Evolutionary conservation across 768 basidiomycete genomes (phyloP), one percentile per base, ranked within the genome.

Genomic region (Mycena epipterygia): DNA sequence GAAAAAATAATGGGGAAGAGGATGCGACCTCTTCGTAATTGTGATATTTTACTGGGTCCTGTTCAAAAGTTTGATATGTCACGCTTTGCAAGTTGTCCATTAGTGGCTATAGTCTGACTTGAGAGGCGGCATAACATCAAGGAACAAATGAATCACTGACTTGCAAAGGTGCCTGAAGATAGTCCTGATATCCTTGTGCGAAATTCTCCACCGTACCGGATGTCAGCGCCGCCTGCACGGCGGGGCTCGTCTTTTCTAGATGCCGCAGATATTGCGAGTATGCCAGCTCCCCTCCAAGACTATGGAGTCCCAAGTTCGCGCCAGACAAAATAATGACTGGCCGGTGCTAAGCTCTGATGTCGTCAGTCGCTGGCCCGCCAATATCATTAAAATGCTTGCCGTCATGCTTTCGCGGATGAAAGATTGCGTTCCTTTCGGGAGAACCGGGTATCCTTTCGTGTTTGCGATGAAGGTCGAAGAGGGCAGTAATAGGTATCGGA

Each of bases 21-120:
- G 19, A 23, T 73, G 81, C 33, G 55, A 92, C 95, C 87, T 97
- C 94, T 83, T 99, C 98, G 79, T 99, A 99, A 75, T 95, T 92
- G 64, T 87, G 81, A 79, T 99, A 99, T 81, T 99, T 99, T 69
- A 99, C 91, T 4, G 98, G 97, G 83, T 99, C 98, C 79, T 96
- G 90, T 77, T 99, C 98, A 76, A 99, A 99, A 3, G 95, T 96
- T 78, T 99, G 96, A 80, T 99, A 99, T 14, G 96, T 98, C 73
- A 93, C 89, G 75, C 95, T 97, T 77, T 95, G 95, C 64, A 99
- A 82, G 81, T 99, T 97, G 77, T 99, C 97, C 96, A 97, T 97
- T 75, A 99, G 81, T 27, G 98, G 98, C 94, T 97, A 74, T 64
- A 70, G 63, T 57, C 56, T 23, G 21, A 67, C 49, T 67, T 72